These are phyloP conservation scores for Beauveria asiatica DNA, from an alignment of 2,329 filamentous ascomycete genomes.

Conservation along the genomic window DNA sequence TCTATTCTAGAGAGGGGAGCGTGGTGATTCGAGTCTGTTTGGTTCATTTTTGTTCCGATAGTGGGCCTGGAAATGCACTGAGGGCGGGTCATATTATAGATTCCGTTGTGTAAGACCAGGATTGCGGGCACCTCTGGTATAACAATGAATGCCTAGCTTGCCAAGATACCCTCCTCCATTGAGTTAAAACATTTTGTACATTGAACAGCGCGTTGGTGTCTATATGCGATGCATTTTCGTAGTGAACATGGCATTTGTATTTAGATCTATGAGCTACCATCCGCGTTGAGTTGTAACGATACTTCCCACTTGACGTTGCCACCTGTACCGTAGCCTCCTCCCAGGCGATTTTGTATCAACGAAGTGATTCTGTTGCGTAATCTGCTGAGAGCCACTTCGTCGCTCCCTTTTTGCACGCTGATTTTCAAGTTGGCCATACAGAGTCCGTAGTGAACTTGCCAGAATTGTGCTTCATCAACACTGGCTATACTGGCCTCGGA, in stretches of 20 bases:
- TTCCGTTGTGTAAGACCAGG: background rate
- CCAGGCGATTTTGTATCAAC: conserved; percentile 75
- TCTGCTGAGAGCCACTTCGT: conserved; percentile 63
- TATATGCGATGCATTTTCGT: background rate
- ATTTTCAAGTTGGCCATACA: conserved; percentile 93
- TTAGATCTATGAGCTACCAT: conserved; percentile 11
- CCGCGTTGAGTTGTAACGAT: conserved; percentile 63
- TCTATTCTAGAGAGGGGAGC: conserved; percentile 30
- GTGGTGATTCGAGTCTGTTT: background rate
- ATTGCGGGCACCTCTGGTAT: background rate
- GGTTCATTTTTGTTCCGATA: background rate
- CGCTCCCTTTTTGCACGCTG: conserved; percentile 53
- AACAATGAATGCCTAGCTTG: background rate
- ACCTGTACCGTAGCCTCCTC: conserved; percentile 77
- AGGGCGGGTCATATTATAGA: background rate
- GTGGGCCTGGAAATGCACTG: background rate
- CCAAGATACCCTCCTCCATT: conserved; percentile 23
- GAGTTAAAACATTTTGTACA: background rate
- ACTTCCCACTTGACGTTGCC: conserved; percentile 86
- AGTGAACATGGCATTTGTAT: background rate
- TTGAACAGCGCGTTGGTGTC: background rate
- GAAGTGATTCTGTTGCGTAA: conserved; percentile 68
- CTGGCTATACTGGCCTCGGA: conserved; percentile 65
- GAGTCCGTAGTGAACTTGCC: conserved; percentile 96
- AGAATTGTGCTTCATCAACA: conserved; percentile 89